Base-by-base conservation (phyloP, 2,329 filamentous ascomycete species). In the Cercospora janseana region DNA sequence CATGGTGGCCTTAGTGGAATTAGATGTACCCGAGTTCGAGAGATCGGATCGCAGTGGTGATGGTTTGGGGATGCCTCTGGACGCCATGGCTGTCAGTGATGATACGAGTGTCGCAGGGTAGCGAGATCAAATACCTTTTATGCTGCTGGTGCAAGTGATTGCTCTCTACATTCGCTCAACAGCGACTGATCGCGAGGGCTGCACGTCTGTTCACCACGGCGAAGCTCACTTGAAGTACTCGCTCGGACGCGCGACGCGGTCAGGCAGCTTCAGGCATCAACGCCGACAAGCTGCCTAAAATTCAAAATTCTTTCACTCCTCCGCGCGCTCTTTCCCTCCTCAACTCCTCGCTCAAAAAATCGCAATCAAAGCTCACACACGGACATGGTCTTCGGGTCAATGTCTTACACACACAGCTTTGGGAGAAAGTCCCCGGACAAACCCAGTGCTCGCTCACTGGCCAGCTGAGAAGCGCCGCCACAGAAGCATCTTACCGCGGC, bases 381-480 rank as follows among this genome's bases (percentile, higher is more conserved):
- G 86, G 88, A 66, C 63, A 87, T 27, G 51, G 67, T 65, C 63
- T 70, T 38, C 64, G 65, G 63, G 65, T 64, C 67, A 64, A 58
- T 63, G 63, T 64, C 58, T 47, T 71, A 60, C 73, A 66, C 64
- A 70, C 45, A 69, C 61, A 59, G 91, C 91, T 96, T 96, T 93
- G 90, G 92, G 92, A 95, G 92, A 97, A 97, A 97, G 92, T 97
- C 92, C 92, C 92, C 92, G 92, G 92, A 96, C 91, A 85, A 38
- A 18, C n/a, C 58, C 71, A 67, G 67, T 68, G 74, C 70, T 75
- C 37, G 12, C 15, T 41, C 46, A 48, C 57, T 77, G 75, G 70
- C 74, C 72, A 81, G 91, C 89, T 88, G 89, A 94, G 95, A 96
- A 88, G 89, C 91, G 88, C 89, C 91, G 91, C 90, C 92, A 95